Conservation (phyloP, 2,329 filamentous ascomycete species). For the Juglanconis juglandina region DNA sequence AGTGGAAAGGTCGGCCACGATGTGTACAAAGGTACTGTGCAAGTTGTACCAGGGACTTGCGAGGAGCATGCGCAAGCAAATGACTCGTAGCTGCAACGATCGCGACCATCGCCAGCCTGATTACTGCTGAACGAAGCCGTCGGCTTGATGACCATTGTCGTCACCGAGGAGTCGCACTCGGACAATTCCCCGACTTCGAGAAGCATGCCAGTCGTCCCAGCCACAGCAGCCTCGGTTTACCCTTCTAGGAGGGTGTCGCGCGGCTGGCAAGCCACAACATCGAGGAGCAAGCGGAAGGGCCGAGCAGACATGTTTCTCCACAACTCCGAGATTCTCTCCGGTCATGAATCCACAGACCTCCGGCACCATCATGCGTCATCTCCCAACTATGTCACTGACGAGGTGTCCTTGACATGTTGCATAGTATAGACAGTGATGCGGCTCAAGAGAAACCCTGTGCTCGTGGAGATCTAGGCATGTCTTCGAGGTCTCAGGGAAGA, state of each 20-base stretch:
- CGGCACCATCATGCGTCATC: not conserved
- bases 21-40: not conserved
- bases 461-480: not conserved
- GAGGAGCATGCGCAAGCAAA: not conserved
- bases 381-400: too few relatives aligned
- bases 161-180: too few relatives aligned
- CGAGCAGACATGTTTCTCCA: too few relatives aligned
- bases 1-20: not conserved
- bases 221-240: constrained; percentile 1
- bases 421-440: too few relatives aligned
- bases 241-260: not conserved
- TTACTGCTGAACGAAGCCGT: not conserved
- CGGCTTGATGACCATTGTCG: too few relatives aligned
- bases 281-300: not conserved
- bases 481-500: not conserved
- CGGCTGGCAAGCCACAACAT: not conserved
- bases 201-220: not conserved
- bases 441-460: not conserved
- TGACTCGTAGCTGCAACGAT: not conserved
- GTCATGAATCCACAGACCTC: not conserved
- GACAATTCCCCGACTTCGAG: not conserved
- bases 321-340: not conserved
- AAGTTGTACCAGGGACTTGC: not conserved
- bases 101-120: not conserved
- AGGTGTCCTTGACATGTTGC: too few relatives aligned